phyloP scores from a whole-genome alignment of 78 protist genomes.

The Dictyostelium intermedium region DNA sequence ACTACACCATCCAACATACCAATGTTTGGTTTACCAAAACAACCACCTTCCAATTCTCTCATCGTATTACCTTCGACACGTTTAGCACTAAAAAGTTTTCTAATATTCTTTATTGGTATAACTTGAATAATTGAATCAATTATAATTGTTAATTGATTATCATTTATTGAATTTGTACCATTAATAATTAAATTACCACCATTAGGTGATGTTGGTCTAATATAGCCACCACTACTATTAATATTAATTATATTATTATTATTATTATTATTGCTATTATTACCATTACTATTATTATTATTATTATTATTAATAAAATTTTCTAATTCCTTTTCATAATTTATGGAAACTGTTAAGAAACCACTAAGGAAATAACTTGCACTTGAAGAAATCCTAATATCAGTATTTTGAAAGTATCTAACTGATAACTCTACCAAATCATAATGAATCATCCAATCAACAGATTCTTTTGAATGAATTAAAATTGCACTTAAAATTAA shows the following conservation, averaged over 20 bases:
- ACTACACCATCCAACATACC: conserved; percentile 61
- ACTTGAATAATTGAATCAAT: not conserved
- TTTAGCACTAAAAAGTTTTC: conserved; percentile 25
- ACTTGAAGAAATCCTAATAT: conserved; percentile 26
- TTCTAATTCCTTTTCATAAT: not conserved
- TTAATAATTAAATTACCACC: not conserved
- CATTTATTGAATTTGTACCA: not conserved
- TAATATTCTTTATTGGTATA: conserved; percentile 31
- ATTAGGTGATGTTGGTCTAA: not conserved
- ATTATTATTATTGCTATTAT: not conserved
- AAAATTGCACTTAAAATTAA: conserved; percentile 22
- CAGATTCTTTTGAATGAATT: conserved; percentile 18
- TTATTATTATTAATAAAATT: not conserved
- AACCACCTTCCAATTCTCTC: conserved; percentile 66
- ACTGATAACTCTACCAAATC: not conserved
- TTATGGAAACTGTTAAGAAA: conserved; percentile 7
- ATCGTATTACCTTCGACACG: conserved; percentile 1
- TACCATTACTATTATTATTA: not conserved
- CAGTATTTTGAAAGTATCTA: conserved; percentile 1
- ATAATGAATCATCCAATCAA: conserved; percentile 14
- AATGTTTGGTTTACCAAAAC: conserved; percentile 50
- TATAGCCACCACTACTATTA: not conserved
- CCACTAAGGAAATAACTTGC: conserved; percentile 31
- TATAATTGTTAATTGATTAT: not conserved
- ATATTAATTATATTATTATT: not conserved